Evolutionary conservation across 257 asterid species (phyloP), one percentile per base, ranked within the genome.

Genomic region (Catharanthus roseus): DNA sequence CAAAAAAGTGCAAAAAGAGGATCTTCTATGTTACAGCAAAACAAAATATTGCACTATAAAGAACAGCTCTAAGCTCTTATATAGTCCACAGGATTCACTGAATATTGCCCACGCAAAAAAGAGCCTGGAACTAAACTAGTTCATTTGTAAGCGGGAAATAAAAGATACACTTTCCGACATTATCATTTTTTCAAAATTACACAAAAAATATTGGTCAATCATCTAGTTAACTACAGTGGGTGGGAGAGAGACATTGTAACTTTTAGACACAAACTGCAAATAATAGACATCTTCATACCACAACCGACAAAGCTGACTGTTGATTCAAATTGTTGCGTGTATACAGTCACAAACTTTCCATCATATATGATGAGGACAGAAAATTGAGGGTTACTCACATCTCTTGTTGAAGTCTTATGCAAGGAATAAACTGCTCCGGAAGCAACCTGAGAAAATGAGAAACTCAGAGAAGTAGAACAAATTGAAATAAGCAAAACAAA

Each of bases 381-480:
- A 57, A 58, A 45, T 36, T 51, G 51, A 34, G 38, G 53, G 64
- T 15, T 61, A 74, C 95, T 85, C 82, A 90, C 98, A 67, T 91
- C 97, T 86, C 99, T 91, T 29, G 99, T 93, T 65, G 96, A 79
- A 51, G 96, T 86, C 86, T 93, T 93, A 84, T 93, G 99, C 88
- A 93, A 83, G 65, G 97, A 93, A 88, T 93, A 93, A 68, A 93
- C 96, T 68, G 98, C 96, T 77, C 72, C 80, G 63, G 96, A 89
- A 62, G 99, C 97, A 81, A 93, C 96, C 98, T 93, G 91, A 50
- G 39, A 75, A 56, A 74, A 72, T 0, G 33, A 75, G 41, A 62
- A 77, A 67, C 21, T 68, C 54, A 57, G 57, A 74, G 67, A 78
- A 69, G 29, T 9, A 54, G 64, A 65, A 50, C 71, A 56, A 19